Conservation (phyloP, 2,329 filamentous ascomycete genomes). For the Penicillium glabrum region DNA sequence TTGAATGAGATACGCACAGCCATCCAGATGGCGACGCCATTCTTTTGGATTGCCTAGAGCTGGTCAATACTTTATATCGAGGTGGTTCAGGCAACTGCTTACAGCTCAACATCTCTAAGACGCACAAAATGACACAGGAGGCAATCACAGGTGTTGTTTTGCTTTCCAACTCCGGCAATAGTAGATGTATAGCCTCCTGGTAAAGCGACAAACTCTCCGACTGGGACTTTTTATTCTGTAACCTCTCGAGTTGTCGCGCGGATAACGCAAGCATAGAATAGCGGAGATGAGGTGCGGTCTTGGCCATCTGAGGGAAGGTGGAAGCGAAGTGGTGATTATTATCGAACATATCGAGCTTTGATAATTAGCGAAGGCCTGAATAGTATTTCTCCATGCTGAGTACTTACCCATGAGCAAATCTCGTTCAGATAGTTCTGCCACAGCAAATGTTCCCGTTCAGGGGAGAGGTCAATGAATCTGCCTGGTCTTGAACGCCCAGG, state of each 20-base stretch:
- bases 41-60: conserved; percentile 41
- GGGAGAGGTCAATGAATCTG: conserved; percentile 26
- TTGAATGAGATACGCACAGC: conserved; percentile 53
- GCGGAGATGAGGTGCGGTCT: conserved; percentile 45
- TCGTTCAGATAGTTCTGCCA: conserved; percentile 35
- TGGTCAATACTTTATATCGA: neutral
- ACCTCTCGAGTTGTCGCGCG: conserved; percentile 52
- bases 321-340: conserved; percentile 50
- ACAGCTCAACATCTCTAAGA: conserved; percentile 55
- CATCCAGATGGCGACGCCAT: conserved; percentile 55
- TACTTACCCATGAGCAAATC: conserved; percentile 29
- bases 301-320: conserved; percentile 49
- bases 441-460: conserved; percentile 31
- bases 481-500: conserved; percentile 14
- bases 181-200: conserved; percentile 52
- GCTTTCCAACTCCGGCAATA: conserved; percentile 49
- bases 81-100: conserved; percentile 1
- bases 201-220: conserved; percentile 52
- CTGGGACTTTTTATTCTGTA: conserved; percentile 39
- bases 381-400: too few relatives aligned
- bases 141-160: conserved; percentile 52
- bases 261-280: conserved; percentile 54
- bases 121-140: conserved; percentile 54
- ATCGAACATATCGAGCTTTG: conserved; percentile 55
- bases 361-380: neutral